These are phyloP conservation scores for Verticillium isaacii DNA, from an alignment of 2,329 filamentous ascomycete species.

Conservation along the genomic window DNA sequence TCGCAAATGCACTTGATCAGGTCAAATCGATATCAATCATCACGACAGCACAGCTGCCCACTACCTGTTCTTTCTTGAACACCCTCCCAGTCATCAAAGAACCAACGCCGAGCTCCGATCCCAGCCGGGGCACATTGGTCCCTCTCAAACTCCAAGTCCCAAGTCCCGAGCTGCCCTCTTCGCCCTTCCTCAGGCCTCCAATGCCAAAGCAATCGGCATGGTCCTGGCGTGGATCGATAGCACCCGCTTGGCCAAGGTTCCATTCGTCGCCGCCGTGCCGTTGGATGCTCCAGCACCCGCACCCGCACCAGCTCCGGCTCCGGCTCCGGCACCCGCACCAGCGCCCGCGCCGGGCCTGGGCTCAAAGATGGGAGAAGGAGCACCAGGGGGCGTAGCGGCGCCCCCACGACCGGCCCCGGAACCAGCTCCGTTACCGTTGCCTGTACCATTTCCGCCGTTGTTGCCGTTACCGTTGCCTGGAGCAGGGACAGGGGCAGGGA, in stretches of 20 bases:
- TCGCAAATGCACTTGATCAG: background rate
- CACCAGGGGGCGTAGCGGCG: background rate
- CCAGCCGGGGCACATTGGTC: background rate
- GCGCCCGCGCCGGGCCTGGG: background rate
- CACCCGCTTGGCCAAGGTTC: background rate
- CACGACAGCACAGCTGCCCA: background rate
- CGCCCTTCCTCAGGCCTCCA: background rate
- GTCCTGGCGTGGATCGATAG: background rate
- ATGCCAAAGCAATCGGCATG: background rate
- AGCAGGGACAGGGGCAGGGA: background rate
- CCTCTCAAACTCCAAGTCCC: background rate
- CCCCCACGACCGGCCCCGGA: background rate
- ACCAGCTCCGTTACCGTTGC: background rate
- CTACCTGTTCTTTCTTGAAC: background rate
- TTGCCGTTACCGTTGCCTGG: background rate
- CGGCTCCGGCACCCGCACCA: background rate
- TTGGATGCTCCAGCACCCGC: background rate
- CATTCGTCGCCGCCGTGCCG: background rate
- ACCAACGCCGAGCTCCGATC: background rate
- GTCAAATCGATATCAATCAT: background rate
- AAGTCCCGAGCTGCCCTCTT: background rate
- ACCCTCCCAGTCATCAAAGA: background rate
- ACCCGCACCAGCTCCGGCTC: background rate
- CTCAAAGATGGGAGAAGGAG: background rate
- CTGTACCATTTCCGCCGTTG: background rate